phyloP scores from a whole-genome alignment of 768 basidiomycete genomes.

The Suillus lakei region DNA sequence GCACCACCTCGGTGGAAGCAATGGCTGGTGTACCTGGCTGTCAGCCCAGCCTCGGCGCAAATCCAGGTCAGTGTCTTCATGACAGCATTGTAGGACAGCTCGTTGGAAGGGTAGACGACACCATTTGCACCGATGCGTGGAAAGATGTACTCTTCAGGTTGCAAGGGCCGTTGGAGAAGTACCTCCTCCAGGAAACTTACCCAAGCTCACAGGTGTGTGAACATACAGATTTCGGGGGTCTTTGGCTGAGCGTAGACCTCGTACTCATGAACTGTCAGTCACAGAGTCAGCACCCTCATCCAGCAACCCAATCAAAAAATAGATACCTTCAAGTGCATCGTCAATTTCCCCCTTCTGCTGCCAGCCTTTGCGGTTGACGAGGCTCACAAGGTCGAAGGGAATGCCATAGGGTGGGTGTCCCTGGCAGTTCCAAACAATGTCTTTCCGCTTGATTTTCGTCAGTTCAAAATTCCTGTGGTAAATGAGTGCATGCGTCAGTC shows the following conservation, averaged over 20 bases:
- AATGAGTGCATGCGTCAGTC: neutral
- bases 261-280: neutral
- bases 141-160: constrained; percentile 35
- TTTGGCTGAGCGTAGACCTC: constrained; percentile 20
- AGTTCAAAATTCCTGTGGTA: constrained; percentile 36
- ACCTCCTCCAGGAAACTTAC: constrained; percentile 32
- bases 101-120: constrained; percentile 24
- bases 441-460: constrained; percentile 25
- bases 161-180: neutral
- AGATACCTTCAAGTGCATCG: constrained; percentile 10
- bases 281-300: neutral
- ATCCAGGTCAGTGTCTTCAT: constrained; percentile 15
- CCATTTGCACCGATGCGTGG: constrained; percentile 32
- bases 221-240: constrained; percentile 38
- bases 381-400: constrained; percentile 22
- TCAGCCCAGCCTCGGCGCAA: constrained; percentile 20
- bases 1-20: constrained; percentile 42
- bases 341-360: constrained; percentile 27
- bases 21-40: constrained; percentile 35
- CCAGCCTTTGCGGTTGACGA: constrained; percentile 25
- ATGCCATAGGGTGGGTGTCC: constrained; percentile 16
- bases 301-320: neutral
- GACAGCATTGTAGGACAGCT: constrained; percentile 19
- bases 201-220: constrained; percentile 33
- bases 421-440: constrained; percentile 22